Conservation (phyloP, 106 monocot species). For the Dioscorea dumetorum region DNA sequence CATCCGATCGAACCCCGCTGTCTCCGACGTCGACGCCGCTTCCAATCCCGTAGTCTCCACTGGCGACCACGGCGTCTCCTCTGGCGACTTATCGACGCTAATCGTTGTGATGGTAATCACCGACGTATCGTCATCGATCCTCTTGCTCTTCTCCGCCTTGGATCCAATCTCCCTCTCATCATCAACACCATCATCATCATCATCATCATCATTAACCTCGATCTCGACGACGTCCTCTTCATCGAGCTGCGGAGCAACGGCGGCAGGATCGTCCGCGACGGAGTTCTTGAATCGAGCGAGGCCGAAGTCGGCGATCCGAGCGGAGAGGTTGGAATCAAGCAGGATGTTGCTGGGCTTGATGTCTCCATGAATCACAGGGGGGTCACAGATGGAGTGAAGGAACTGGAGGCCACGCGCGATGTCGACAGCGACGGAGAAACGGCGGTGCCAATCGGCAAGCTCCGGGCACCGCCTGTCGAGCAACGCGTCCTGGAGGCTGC, state of each 20-base stretch:
- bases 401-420: conserved; percentile 64
- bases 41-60: conserved; percentile 10
- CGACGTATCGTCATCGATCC: conserved; percentile 22
- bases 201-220: no score
- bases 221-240: conserved; percentile 11
- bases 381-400: conserved; percentile 56
- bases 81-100: conserved; percentile 17
- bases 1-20: conserved; percentile 38
- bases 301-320: conserved; percentile 82
- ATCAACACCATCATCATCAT: no score
- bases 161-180: no score
- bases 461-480: conserved; percentile 51
- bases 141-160: conserved; percentile 22
- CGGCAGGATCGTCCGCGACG: not conserved
- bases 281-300: conserved; percentile 42
- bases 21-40: conserved; percentile 56
- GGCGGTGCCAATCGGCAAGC: conserved; percentile 46
- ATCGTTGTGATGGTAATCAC: conserved; percentile 9
- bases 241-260: not conserved
- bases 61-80: conserved; percentile 22
- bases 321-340: conserved; percentile 58
- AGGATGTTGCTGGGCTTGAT: conserved; percentile 95
- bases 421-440: conserved; percentile 51
- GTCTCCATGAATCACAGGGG: conserved; percentile 79
- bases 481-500: conserved; percentile 81